A percentile compares a stretch with the other conserved stretches of the same genome.
Evolutionary conservation across 192 early-diverging fungal species (phyloP).

Genomic region (Gonapodya sp.): DNA sequence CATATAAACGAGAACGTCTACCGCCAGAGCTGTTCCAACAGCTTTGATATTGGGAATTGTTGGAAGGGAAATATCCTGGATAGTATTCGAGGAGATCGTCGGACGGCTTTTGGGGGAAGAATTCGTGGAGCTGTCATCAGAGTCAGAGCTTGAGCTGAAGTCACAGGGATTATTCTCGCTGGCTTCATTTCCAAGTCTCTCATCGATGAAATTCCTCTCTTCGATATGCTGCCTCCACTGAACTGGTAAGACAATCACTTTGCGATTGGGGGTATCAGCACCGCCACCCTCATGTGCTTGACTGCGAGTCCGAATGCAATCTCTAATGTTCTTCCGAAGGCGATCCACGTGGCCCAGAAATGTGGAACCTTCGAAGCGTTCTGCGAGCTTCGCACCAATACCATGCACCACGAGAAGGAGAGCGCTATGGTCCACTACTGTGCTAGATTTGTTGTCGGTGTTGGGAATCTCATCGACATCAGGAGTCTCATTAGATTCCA

Average conservation of each 20-base stretch:
- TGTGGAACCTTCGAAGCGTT: not conserved
- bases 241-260: slow-evolving; percentile 1
- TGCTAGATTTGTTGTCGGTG: not conserved
- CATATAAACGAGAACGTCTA: slow-evolving; percentile 10
- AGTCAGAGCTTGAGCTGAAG: too few species aligned
- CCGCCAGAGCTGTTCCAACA: not conserved
- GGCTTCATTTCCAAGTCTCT: too few species aligned
- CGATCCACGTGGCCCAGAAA: not conserved
- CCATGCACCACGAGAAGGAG: slow-evolving; percentile 11
- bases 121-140: not conserved
- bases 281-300: too few species aligned
- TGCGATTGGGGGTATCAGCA: too few species aligned
- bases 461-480: not conserved
- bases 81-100: not conserved
- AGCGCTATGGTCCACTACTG: not conserved
- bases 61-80: not conserved
- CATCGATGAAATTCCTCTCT: too few species aligned
- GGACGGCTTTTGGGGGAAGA: too few species aligned
- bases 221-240: slow-evolving; percentile 6
- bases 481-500: not conserved
- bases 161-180: too few species aligned
- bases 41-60: not conserved
- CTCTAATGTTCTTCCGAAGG: not conserved
- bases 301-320: not conserved
- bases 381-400: slow-evolving; percentile 10